Evolutionary conservation across 257 asterid species (phyloP), one percentile per base, ranked within the genome.

Genomic region (Solanum gandarillasii): DNA sequence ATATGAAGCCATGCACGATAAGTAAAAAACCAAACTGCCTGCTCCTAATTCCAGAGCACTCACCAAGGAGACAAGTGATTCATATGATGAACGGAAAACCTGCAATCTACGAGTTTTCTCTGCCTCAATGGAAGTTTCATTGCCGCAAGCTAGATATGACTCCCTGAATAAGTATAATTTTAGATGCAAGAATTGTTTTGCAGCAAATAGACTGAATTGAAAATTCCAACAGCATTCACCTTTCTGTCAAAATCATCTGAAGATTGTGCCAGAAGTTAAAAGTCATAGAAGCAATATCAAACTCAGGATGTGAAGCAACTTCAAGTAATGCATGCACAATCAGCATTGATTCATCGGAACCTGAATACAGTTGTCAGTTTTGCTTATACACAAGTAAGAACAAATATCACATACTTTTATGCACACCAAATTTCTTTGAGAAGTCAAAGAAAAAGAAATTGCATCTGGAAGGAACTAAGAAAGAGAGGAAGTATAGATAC

Each of bases 211-310:
- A 70, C 75, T 72, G 52, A 88, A 58, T 84, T 84, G 86, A 71
- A 67, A 41, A 46, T 23, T 72, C 76, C 74, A 81, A 31, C 55
- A 79, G 83, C 90, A 41, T 74, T 88, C 90, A 96, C 99, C 98
- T 94, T 90, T 96, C 98, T 52, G 89, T 86, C 90, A 97, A 93
- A 76, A 93, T 90, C 87, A 94, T 88, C 93, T 95, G 99, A 91
- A 97, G 99, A 93, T 91, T 95, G 82, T 97, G 99, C 99, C 99
- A 97, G 92, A 97, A 97, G 91, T 97, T 97, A 88, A 97, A 97
- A 89, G 99, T 94, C 99, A 97, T 97, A 84, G 99, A 97, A 87
- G 99, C 99, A 88, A 97, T 97, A 91, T 97, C 98, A 87, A 93
- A 97, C 90, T 96, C 99, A 72, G 98, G 99, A 91, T 97, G 98